Evolutionary conservation across 2,329 filamentous ascomycete genomes (phyloP), one percentile per base, ranked within the genome.

Genomic region (Parafenestella ontariensis): DNA sequence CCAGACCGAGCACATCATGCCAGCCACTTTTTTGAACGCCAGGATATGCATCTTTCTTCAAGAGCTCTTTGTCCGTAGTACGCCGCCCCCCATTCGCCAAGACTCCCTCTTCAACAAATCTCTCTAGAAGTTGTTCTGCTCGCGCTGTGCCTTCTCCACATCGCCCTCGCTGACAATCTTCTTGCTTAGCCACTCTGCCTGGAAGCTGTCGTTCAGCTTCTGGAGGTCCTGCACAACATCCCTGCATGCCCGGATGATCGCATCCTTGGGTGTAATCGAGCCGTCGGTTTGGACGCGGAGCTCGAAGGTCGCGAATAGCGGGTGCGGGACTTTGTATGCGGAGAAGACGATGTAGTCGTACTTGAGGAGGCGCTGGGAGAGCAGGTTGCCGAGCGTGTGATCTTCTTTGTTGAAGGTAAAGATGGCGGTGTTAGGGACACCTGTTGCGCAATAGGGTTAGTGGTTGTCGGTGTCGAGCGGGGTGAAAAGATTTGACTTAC

Each of bases 341-440:
- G 93, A 88, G 83, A 98, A 96, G 67, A 89, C 82, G 66, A 99
- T 90, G 73, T 96, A 89, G 17, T 87, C 85, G 69, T 91, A 89
- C 75, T 90, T 88, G 79, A 95, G 88, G 52, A 99, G 89, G 69
- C 94, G 91, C 70, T 91, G 88, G 43, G 89, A 86, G 52, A 99
- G 84, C 51, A 99, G 84, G 76, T 99, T 97, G 67, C 89, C 95
- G 23, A 99, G 85, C 1, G 94, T 97, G 79, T 97, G 94, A 69
- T 99, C 95, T 77, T 99, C 95, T 77, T 97, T 98, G 78, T 92
- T 91, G 78, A 99, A 88, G 54, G 91, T 87, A 80, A 99, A 99
- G 77, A 97, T 90, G 9, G 92, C 90, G n/a, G 91, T 92, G 75
- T 96, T 96, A 20, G 94, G 91, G 74, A 96, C 92, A 71, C 92